phyloP scores from a whole-genome alignment of 179 eudicot species.

The Heliamphora pulchella region DNA sequence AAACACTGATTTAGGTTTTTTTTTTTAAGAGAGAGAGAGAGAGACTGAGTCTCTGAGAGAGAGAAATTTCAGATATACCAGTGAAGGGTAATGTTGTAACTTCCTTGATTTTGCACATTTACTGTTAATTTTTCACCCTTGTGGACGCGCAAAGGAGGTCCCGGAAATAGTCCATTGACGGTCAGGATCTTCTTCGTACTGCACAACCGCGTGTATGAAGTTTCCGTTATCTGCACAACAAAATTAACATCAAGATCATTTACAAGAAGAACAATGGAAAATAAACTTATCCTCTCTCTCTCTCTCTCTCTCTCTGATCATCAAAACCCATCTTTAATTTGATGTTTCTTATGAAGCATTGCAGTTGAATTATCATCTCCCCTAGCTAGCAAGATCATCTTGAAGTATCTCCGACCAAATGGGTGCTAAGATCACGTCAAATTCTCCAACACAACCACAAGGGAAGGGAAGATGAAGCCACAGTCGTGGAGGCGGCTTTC shows the following conservation, averaged over 20 bases:
- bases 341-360: too few species aligned
- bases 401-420: too few species aligned
- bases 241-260: not conserved
- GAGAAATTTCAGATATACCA: constrained; percentile 25
- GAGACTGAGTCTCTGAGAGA: not conserved
- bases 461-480: too few species aligned
- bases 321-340: too few species aligned
- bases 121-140: constrained; percentile 23
- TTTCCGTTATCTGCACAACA: constrained; percentile 19
- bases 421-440: too few species aligned
- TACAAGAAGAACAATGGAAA: too few species aligned
- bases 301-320: not conserved
- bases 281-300: too few species aligned
- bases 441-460: too few species aligned
- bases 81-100: constrained; percentile 28
- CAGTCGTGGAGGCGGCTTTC: too few species aligned
- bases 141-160: constrained; percentile 24
- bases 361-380: too few species aligned
- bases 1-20: rapidly evolving
- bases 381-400: too few species aligned
- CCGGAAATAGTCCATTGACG: constrained; percentile 34
- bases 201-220: constrained; percentile 26
- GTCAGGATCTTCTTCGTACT: constrained; percentile 31
- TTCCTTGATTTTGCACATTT: constrained; percentile 23
- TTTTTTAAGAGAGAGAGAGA: not conserved